phyloP scores from a whole-genome alignment of 352 stramenopile species.

The Phytophthora podocarpi region DNA sequence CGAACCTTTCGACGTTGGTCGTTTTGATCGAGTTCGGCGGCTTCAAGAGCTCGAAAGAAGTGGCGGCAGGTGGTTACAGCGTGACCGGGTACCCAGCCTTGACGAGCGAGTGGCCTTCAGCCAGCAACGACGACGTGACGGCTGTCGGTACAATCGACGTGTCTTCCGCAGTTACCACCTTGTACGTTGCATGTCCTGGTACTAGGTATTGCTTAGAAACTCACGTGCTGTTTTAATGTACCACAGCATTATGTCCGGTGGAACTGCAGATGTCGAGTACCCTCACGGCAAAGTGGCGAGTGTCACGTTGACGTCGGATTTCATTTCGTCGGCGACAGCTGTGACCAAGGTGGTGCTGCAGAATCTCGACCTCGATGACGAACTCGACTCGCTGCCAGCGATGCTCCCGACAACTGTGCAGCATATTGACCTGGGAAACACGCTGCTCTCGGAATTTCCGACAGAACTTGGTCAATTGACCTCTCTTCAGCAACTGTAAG shows the following conservation, averaged over 20 bases:
- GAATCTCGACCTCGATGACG: slow-evolving; percentile 29
- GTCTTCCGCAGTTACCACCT: slow-evolving; percentile 23
- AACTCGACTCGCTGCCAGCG: slow-evolving; percentile 12
- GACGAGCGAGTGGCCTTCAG: slow-evolving; percentile 27
- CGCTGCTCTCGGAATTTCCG: slow-evolving; percentile 28
- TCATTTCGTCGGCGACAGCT: slow-evolving; percentile 19
- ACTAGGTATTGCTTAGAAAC: background rate
- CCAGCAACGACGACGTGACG: slow-evolving; percentile 35
- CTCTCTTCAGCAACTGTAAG: slow-evolving; percentile 29
- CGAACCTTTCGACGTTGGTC: slow-evolving; percentile 20
- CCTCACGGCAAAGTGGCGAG: slow-evolving; percentile 41
- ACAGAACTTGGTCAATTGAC: slow-evolving; percentile 17
- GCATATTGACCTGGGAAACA: slow-evolving; percentile 32
- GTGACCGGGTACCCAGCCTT: slow-evolving; percentile 21
- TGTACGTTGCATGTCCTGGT: slow-evolving; percentile 18
- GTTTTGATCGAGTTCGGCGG: slow-evolving; percentile 39
- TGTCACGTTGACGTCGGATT: slow-evolving; percentile 24
- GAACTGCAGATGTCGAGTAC: slow-evolving; percentile 24
- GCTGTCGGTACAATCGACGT: slow-evolving; percentile 30
- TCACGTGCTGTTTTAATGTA: slow-evolving; percentile 17
- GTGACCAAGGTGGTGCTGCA: slow-evolving; percentile 33
- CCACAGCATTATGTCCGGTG: slow-evolving; percentile 32
- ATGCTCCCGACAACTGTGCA: slow-evolving; percentile 28
- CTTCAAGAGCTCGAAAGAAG: slow-evolving; percentile 37
- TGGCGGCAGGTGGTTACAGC: slow-evolving; percentile 21